Evolutionary conservation across 352 stramenopile species (phyloP).

Genomic region (Globisporangium iwayamae): DNA sequence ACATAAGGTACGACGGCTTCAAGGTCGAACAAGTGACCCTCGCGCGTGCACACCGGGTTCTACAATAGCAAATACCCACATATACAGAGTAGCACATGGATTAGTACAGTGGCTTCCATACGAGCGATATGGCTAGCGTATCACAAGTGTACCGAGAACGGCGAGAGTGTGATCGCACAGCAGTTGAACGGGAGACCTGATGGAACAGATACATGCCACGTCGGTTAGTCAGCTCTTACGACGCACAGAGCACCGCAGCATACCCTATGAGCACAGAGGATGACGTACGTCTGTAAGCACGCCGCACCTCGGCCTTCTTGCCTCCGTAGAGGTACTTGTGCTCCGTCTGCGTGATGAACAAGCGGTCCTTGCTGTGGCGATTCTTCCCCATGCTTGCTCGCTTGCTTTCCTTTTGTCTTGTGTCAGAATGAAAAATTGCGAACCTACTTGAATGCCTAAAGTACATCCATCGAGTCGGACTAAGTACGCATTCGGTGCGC

Average conservation of each 20-base stretch:
- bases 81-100: background rate
- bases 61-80: slow-evolving; percentile 16
- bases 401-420: background rate
- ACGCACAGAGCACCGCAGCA: background rate
- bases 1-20: slow-evolving; percentile 95
- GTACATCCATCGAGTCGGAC: too few relatives aligned
- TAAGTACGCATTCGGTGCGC: background rate
- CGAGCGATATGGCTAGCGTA: background rate
- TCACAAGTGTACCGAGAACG: slow-evolving; percentile 56
- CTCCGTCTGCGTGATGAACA: slow-evolving; percentile 89
- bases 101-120: background rate
- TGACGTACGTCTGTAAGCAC: slow-evolving; percentile 68
- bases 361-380: slow-evolving; percentile 85
- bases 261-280: background rate
- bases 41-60: slow-evolving; percentile 93
- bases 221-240: background rate
- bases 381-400: slow-evolving; percentile 76
- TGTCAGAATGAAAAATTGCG: background rate
- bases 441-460: too few relatives aligned
- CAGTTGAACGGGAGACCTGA: slow-evolving; percentile 96
- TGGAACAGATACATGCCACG: background rate
- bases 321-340: slow-evolving; percentile 92
- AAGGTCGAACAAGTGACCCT: slow-evolving; percentile 97
- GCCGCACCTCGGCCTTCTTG: slow-evolving; percentile 85
- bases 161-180: slow-evolving; percentile 95